Evolutionary conservation across 148 eudicot genomes (phyloP).

Genomic region (Vaccinium vitisidaea): DNA sequence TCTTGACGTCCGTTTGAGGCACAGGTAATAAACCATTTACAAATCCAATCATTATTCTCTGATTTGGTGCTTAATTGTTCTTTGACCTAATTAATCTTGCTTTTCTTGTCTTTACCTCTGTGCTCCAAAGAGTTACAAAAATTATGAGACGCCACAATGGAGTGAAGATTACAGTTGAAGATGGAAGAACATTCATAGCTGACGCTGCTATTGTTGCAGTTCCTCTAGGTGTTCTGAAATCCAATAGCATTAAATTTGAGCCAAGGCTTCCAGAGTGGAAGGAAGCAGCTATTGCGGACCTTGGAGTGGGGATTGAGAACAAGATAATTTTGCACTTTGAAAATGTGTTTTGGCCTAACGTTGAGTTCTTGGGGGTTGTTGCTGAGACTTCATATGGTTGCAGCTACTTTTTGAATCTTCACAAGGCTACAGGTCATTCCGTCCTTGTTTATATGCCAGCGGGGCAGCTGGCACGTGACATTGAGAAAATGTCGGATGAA

Average conservation of each 20-base stretch:
- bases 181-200: constrained; percentile 68
- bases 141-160: constrained; percentile 66
- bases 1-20: constrained; percentile 69
- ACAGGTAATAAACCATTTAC: constrained; percentile 43
- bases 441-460: constrained; percentile 99
- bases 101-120: constrained; percentile 3
- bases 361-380: constrained; percentile 97
- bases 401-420: constrained; percentile 96
- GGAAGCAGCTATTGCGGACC: constrained; percentile 77
- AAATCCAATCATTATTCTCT: neutral
- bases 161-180: constrained; percentile 77
- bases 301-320: constrained; percentile 94
- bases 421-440: constrained; percentile 91
- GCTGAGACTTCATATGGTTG: constrained; percentile 90
- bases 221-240: constrained; percentile 90
- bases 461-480: constrained; percentile 89
- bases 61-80: neutral
- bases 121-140: constrained; percentile 59
- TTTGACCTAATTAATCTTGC: neutral
- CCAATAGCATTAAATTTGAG: constrained; percentile 68
- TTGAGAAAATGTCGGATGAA: constrained; percentile 94
- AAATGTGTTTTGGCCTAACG: constrained; percentile 96
- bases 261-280: constrained; percentile 96
- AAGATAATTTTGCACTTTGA: constrained; percentile 90
- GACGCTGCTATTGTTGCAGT: constrained; percentile 84